Evolutionary conservation across 768 basidiomycete genomes (phyloP), one percentile per base, ranked within the genome.

Genomic region (Trametes cinnabarina): DNA sequence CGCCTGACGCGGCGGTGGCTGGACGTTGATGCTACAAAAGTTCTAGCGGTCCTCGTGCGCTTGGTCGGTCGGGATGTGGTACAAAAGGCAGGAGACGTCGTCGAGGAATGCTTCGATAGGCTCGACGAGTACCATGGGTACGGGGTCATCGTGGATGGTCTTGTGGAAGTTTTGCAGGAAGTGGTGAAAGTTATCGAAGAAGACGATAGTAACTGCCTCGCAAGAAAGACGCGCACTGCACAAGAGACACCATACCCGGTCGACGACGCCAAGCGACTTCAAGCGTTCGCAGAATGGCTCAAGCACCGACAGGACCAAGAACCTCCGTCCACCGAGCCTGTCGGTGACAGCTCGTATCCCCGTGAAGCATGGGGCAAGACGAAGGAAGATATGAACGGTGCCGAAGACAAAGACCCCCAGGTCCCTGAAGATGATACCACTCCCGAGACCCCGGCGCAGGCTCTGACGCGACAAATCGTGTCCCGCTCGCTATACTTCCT

Each of bases 111-210:
- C 60, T 98, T 98, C 64, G 96, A 98, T 71, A 85, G 94, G 26
- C 77, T 98, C 19, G 97, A 98, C 66, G 94, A 97, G 62, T 98
- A 84, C 69, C 96, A 98, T 70, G 96, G 94, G 14, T 98, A 99
- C 72, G 84, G 86, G 20, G 69, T 86, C 25, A 74, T 98, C 20
- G 91, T 95, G 2, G 90, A 94, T 61, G 90, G 92, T 0, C 77
- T 99, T 3, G 77, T 98, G 23, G 91, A 91, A 44, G 95, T 97
- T 8, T 72, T 99, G 43, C 82, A 81, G 40, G 91, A 96, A 61
- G 87, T 99, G 11, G 81, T 97, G 53, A 84, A 84, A 51, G 89
- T 87, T 32, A 84, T 97, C 63, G 83, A 85, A 60, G 67, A 72
- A 0, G 85, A 88, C 52, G 78, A 78, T 40, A 73, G 70, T 23